Evolutionary conservation across 2,329 filamentous ascomycete genomes (phyloP).

Genomic region (Ascomycota sp.): DNA sequence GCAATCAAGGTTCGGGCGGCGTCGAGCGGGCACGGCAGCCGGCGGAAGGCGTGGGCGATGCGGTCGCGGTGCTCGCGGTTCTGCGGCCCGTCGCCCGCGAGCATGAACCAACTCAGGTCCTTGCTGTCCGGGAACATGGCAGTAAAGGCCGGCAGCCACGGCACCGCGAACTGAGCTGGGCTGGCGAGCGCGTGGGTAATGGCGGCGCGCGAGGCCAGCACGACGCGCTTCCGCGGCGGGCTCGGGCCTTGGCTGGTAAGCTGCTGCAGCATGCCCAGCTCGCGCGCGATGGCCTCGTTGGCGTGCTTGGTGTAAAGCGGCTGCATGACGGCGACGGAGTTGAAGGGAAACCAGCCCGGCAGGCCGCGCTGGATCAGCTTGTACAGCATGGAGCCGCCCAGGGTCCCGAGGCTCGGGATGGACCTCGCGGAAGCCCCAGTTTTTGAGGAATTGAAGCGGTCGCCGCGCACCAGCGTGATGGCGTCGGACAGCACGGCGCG

Average conservation of each 20-base stretch:
- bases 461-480: slow-evolving; percentile 34
- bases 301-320: slow-evolving; percentile 23
- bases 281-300: slow-evolving; percentile 17
- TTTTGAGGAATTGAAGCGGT: slow-evolving; percentile 34
- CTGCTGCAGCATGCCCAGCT: slow-evolving; percentile 16
- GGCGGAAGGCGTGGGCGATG: slow-evolving; percentile 12
- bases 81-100: slow-evolving; percentile 13
- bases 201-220: slow-evolving; percentile 7
- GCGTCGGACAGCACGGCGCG: slow-evolving; percentile 39
- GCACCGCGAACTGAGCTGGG: slow-evolving; percentile 12
- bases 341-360: slow-evolving; percentile 20
- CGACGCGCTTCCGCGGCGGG: slow-evolving; percentile 11
- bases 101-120: slow-evolving; percentile 18
- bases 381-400: slow-evolving; percentile 22
- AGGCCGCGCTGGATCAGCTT: slow-evolving; percentile 24
- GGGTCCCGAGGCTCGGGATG: slow-evolving; percentile 11
- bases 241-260: slow-evolving; percentile 15
- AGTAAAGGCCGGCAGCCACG: slow-evolving; percentile 13
- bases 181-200: slow-evolving; percentile 13
- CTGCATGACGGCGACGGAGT: slow-evolving; percentile 23
- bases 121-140: slow-evolving; percentile 12
- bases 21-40: slow-evolving; percentile 12
- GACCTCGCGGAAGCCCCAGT: slow-evolving; percentile 19
- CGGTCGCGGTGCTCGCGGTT: slow-evolving; percentile 13
- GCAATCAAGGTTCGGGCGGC: slow-evolving; percentile 14